Conservation (phyloP, 2,329 filamentous ascomycete species). For the Tolypocladium capitatum region DNA sequence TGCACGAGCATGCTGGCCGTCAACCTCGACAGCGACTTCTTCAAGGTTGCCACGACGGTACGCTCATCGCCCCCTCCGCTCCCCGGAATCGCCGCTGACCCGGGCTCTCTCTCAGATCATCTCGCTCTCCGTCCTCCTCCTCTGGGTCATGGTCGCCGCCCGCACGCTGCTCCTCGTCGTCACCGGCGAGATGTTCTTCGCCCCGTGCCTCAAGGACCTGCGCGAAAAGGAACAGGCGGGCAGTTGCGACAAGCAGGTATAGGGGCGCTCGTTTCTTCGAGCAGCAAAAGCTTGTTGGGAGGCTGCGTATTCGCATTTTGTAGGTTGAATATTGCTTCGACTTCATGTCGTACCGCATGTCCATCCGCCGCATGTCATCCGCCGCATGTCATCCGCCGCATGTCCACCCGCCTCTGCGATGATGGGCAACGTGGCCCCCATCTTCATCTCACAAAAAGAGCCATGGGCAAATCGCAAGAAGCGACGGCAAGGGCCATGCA, state of each 20-base stretch:
- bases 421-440: not conserved
- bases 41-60: slow-evolving; percentile 26
- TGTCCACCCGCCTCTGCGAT: not conserved
- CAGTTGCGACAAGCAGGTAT: slow-evolving; percentile 15
- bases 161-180: slow-evolving; percentile 24
- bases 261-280: not conserved
- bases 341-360: not conserved
- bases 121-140: slow-evolving; percentile 24
- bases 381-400: not conserved
- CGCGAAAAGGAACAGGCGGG: slow-evolving; percentile 17
- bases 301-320: not conserved
- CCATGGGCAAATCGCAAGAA: not conserved
- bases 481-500: not conserved
- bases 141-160: slow-evolving; percentile 28
- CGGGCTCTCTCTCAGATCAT: slow-evolving; percentile 19
- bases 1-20: slow-evolving; percentile 25
- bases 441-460: not conserved
- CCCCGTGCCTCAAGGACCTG: slow-evolving; percentile 27
- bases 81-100: slow-evolving; percentile 3
- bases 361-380: too few relatives aligned
- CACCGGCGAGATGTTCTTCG: slow-evolving; percentile 30
- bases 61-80: not conserved
- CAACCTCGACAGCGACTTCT: slow-evolving; percentile 29
- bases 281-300: not conserved
- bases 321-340: not conserved